Base-by-base conservation (phyloP, 2,329 filamentous ascomycete species). In the Waltergamsia citrina region DNA sequence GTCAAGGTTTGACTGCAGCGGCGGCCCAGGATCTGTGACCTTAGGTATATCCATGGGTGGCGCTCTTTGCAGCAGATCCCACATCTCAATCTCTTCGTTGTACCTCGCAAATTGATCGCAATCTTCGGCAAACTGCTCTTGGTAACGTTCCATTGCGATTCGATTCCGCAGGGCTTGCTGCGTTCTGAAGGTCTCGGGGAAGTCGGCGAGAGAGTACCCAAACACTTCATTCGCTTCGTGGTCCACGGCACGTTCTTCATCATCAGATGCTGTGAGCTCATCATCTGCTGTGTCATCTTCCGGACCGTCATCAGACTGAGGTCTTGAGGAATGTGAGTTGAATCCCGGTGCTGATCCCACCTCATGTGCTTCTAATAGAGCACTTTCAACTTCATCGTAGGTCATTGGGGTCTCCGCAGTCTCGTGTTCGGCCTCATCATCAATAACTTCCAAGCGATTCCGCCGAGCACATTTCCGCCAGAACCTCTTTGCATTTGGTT, bases 391-490 rank as follows among this genome's bases (percentile, higher is more conserved):
- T 20, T 63, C 56, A 12, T 63, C 53, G 40, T 63, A 69, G 0
- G 55, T 42, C 56, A 71, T 56, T 10, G 48, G 44, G 10, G 41
- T 43, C 5, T 52, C 50, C 16, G 50, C 41, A 3, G 17, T 35
- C 44, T 32, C 29, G n/a, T n/a, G 44, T 9, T 34, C 35, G 12
- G 41, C 44, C 6, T 52, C 49, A 17, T 51, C 41, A 3, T 51
- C 43, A 7, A 39, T 33, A 4, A 77, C 63, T 12, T 65, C 53
- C 4, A 78, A 44, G 5, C 63, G 54, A 24, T 77, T 44, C 29
- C 73, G 56, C 21, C 71, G 57, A 6, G 72, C 61, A 21, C 60
- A 63, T 11, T 47, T 53, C 1, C 54, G 58, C 70, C 72, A 75
- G 35, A 68, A 69, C 6, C 54, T 44, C 1, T 45, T 41, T 2